Evolutionary conservation across 306 rosid genomes (phyloP).

Genomic region (Dryas alaskensis): DNA sequence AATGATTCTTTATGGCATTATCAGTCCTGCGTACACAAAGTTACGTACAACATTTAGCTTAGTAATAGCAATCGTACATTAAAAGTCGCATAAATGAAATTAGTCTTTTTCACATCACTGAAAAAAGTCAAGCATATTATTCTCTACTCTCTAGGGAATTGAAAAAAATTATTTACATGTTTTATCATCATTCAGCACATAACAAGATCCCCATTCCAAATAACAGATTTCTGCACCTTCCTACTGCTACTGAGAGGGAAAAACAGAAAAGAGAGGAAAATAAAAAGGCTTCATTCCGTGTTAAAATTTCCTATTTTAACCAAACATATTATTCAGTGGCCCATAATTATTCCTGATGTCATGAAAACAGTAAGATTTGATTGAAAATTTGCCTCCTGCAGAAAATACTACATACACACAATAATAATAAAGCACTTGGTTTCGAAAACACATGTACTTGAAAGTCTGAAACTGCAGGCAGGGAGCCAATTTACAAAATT

Average conservation of each 20-base stretch:
- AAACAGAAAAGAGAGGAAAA: background rate
- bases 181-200: background rate
- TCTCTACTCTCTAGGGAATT: no score
- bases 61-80: conserved; percentile 1
- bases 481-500: background rate
- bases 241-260: background rate
- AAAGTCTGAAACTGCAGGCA: background rate
- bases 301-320: background rate
- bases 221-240: background rate
- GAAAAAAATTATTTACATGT: background rate
- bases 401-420: background rate
- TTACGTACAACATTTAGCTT: conserved; percentile 5
- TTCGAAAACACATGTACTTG: background rate
- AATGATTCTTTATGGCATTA: conserved; percentile 95
- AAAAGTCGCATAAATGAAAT: conserved; percentile 12
- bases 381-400: background rate
- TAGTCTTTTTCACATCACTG: background rate
- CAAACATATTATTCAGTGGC: background rate
- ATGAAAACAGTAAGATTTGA: no score
- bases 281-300: background rate
- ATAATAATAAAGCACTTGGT: background rate
- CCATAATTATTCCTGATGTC: background rate
- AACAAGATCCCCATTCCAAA: background rate
- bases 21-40: conserved; percentile 67
- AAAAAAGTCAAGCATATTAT: background rate